Evolutionary conservation across 2,329 filamentous ascomycete genomes (phyloP).

Genomic region (Xylariaceae sp.): DNA sequence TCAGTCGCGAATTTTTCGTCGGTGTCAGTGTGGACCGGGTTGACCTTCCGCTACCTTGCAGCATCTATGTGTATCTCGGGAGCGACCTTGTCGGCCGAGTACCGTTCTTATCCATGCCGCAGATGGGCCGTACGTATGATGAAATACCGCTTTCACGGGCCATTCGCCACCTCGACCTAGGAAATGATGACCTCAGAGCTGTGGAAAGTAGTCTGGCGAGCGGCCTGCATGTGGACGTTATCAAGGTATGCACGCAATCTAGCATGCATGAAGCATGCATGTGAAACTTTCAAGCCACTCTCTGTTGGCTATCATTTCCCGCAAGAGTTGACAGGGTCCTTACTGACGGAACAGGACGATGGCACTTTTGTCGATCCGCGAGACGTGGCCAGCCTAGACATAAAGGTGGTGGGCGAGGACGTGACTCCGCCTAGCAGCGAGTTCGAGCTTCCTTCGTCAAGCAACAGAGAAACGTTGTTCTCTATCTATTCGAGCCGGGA

Average conservation of each 20-base stretch:
- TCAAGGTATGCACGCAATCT: conserved; percentile 15
- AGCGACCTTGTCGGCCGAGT: conserved; percentile 29
- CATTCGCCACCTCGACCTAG: conserved; percentile 5
- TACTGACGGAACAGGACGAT: conserved; percentile 10
- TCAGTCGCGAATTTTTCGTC: conserved; percentile 31
- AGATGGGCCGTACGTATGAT: conserved; percentile 28
- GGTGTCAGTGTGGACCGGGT: conserved; percentile 34
- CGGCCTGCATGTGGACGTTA: conserved; percentile 15
- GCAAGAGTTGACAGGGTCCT: conserved; percentile 1
- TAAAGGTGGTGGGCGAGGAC: conserved; percentile 16
- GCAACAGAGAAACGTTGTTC: conserved; percentile 36
- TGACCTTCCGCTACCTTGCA: conserved; percentile 34
- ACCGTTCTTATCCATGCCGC: conserved; percentile 35
- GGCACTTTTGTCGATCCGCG: conserved; percentile 10
- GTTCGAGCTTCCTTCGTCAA: conserved; percentile 18
- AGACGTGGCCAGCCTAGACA: conserved; percentile 12
- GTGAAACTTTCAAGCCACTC: background rate
- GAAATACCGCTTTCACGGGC: conserved; percentile 28
- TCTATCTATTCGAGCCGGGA: background rate
- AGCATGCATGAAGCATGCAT: background rate
- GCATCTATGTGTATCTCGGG: conserved; percentile 32
- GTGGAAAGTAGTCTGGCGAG: conserved; percentile 12
- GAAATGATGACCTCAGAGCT: background rate
- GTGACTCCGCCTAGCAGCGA: conserved; percentile 11
- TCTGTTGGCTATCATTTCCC: background rate